Evolutionary conservation across 768 basidiomycete genomes (phyloP).

Genomic region (Paxillus ammoniavirescens): DNA sequence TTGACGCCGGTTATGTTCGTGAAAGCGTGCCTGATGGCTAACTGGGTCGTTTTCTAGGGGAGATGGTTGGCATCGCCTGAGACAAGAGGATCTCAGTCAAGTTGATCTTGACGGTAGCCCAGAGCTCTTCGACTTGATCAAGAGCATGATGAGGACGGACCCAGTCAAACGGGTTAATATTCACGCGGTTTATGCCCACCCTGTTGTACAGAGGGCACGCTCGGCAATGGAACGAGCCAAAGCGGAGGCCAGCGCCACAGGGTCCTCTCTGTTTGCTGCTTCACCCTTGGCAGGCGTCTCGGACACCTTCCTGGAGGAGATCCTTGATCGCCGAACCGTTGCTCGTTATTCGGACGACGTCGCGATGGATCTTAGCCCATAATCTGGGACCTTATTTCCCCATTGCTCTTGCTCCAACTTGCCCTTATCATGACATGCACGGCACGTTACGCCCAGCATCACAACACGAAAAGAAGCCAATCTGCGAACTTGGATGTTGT

Average conservation of each 20-base stretch:
- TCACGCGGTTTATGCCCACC: constrained; percentile 56
- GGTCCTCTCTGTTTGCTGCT: constrained; percentile 46
- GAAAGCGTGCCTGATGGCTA: constrained; percentile 7
- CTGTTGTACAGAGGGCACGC: constrained; percentile 63
- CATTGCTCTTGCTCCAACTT: background rate
- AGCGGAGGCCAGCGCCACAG: constrained; percentile 33
- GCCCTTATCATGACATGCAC: background rate
- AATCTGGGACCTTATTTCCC: constrained; percentile 22
- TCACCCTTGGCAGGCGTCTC: constrained; percentile 65
- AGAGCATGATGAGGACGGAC: constrained; percentile 74
- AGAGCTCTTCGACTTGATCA: constrained; percentile 66
- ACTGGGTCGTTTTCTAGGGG: constrained; percentile 57
- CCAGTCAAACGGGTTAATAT: constrained; percentile 59
- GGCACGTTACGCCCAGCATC: background rate
- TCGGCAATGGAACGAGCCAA: constrained; percentile 57
- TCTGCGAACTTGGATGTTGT: constrained; percentile 19
- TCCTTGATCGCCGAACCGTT: constrained; percentile 39
- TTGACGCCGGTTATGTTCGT: constrained; percentile 9
- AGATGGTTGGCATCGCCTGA: constrained; percentile 89
- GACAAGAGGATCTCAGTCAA: constrained; percentile 88
- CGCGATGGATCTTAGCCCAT: constrained; percentile 42
- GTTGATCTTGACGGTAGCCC: constrained; percentile 67
- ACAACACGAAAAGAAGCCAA: constrained; percentile 5
- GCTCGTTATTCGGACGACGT: constrained; percentile 20
- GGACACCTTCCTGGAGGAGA: constrained; percentile 61